These are phyloP conservation scores for Lachnellula cervina DNA, from an alignment of 2,329 filamentous ascomycete genomes.

Conservation along the genomic window DNA sequence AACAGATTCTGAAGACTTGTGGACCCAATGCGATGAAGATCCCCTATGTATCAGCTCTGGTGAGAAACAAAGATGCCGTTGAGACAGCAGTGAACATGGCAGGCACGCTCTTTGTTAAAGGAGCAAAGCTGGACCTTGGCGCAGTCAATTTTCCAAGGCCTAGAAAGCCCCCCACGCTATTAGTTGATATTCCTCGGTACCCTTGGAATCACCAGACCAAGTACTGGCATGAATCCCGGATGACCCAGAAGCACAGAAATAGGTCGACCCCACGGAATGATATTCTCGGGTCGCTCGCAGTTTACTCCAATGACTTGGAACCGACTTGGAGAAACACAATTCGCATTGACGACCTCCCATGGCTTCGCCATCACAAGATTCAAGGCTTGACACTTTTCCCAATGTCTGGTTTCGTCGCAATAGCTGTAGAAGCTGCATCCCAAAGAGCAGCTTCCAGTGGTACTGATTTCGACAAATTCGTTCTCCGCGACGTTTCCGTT, in stretches of 20 bases:
- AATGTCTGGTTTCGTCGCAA: conserved; percentile 32
- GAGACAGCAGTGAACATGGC: conserved; percentile 43
- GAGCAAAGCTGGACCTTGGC: conserved; percentile 41
- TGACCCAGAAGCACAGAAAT: conserved; percentile 33
- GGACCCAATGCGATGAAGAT: conserved; percentile 40
- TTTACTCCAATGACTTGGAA: conserved; percentile 27
- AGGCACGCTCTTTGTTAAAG: conserved; percentile 41
- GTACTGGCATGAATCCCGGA: conserved; percentile 46
- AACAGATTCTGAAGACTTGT: conserved; percentile 37
- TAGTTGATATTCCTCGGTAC: conserved; percentile 42
- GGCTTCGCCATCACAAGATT: conserved; percentile 40
- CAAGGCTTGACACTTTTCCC: conserved; percentile 31
- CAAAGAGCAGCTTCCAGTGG: conserved; percentile 26
- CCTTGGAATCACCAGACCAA: conserved; percentile 49
- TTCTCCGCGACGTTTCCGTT: conserved; percentile 45
- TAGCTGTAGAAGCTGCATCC: conserved; percentile 33
- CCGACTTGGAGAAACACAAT: conserved; percentile 35
- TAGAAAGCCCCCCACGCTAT: conserved; percentile 25
- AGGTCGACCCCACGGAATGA: conserved; percentile 44
- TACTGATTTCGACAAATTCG: conserved; percentile 38
- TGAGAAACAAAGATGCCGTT: conserved; percentile 48
- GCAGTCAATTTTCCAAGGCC: conserved; percentile 43
- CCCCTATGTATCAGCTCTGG: conserved; percentile 36
- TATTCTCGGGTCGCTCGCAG: conserved; percentile 39
- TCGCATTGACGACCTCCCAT: conserved; percentile 34